Conservation (phyloP, 257 asterid genomes). For the Euphrasia confusa region DNA sequence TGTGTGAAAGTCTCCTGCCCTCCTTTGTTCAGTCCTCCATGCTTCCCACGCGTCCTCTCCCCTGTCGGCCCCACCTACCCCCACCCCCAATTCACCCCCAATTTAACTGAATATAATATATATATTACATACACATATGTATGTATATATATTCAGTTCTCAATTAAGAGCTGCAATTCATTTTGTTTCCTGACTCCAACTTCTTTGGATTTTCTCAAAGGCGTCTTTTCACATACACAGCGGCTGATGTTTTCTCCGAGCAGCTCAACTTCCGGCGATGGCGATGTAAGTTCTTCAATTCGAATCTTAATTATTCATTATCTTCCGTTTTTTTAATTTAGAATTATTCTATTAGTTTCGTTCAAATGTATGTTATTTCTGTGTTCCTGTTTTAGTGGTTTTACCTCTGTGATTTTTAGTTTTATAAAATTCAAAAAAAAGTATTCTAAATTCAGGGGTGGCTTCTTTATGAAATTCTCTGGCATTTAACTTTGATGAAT, state of each 20-base stretch:
- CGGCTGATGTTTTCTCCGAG: constrained; percentile 22
- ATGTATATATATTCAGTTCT: not conserved
- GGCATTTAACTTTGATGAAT: too few species aligned
- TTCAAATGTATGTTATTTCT: not conserved
- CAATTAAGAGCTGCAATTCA: not conserved
- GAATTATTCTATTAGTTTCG: not conserved
- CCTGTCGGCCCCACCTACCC: constrained; percentile 19
- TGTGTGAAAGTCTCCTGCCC: not conserved
- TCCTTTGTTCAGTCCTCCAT: constrained; percentile 9
- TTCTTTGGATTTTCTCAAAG: not conserved
- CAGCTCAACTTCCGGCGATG: constrained; percentile 22
- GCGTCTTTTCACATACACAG: not conserved
- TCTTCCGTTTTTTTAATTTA: not conserved
- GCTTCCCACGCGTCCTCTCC: constrained; percentile 18
- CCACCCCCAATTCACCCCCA: constrained; percentile 1
- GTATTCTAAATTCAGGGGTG: not conserved
- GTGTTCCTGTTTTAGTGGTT: not conserved
- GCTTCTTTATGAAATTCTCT: too few species aligned
- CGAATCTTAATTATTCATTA: not conserved
- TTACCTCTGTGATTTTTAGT: not conserved
- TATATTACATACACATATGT: too few species aligned
- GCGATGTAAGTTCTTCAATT: constrained; percentile 17
- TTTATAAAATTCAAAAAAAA: too few species aligned
- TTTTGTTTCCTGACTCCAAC: not conserved
- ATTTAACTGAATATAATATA: not conserved